Conservation (phyloP, 306 rosid genomes). For the Dalbergia cultrata region DNA sequence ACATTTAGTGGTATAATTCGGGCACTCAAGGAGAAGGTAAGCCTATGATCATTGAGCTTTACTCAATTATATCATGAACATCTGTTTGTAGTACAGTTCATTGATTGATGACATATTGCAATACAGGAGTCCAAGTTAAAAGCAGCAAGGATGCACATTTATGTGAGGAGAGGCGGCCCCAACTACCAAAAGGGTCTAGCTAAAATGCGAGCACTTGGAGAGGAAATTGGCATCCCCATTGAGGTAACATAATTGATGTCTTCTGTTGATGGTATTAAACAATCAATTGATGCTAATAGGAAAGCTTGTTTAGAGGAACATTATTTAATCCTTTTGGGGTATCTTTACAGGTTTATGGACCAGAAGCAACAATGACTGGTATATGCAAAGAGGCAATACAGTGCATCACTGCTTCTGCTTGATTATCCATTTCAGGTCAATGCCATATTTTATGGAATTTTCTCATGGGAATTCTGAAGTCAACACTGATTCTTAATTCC, state of each 20-base stretch:
- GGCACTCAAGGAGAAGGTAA: slow-evolving; percentile 94
- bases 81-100: slow-evolving; percentile 20
- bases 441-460: slow-evolving; percentile 16
- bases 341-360: slow-evolving; percentile 84
- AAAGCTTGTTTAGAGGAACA: slow-evolving; percentile 21
- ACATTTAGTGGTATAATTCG: slow-evolving; percentile 95
- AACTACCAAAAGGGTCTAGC: slow-evolving; percentile 96
- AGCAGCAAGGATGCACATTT: slow-evolving; percentile 85
- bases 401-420: slow-evolving; percentile 86
- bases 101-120: slow-evolving; percentile 42
- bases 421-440: slow-evolving; percentile 31
- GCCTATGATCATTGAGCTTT: neutral
- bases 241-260: slow-evolving; percentile 61
- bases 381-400: slow-evolving; percentile 97
- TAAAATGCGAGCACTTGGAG: slow-evolving; percentile 88
- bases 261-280: slow-evolving; percentile 18
- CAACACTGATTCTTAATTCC: slow-evolving; percentile 35
- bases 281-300: slow-evolving; percentile 11
- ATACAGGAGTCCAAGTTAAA: slow-evolving; percentile 86
- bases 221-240: slow-evolving; percentile 88
- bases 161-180: slow-evolving; percentile 99
- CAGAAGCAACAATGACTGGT: slow-evolving; percentile 98
- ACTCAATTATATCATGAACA: slow-evolving; percentile 3
- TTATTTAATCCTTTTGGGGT: slow-evolving; percentile 26
- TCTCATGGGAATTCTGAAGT: slow-evolving; percentile 29